phyloP scores from a whole-genome alignment of 116 monocot genomes.

The Trichopus zeylanicus region DNA sequence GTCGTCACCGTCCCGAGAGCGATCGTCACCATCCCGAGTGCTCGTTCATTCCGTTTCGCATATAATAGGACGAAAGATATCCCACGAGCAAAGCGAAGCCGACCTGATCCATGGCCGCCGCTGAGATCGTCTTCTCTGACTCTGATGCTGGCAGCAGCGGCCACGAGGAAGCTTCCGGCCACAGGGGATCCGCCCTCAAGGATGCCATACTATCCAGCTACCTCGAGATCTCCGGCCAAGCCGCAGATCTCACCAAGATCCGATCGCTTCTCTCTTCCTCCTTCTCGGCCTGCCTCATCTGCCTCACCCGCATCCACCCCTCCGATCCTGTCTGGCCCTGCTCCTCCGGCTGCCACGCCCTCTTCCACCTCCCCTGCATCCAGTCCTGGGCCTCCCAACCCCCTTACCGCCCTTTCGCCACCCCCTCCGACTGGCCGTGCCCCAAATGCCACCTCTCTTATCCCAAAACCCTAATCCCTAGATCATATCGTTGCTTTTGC shows the following conservation, averaged over 20 bases:
- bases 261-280: constrained; percentile 59
- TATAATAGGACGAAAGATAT: no score
- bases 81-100: no score
- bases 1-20: no score
- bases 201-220: constrained; percentile 47
- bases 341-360: constrained; percentile 58
- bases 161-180: constrained; percentile 18
- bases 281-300: constrained; percentile 72
- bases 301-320: constrained; percentile 77
- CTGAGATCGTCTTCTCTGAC: constrained; percentile 16
- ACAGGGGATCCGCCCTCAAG: constrained; percentile 22
- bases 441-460: constrained; percentile 75
- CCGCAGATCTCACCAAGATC: constrained; percentile 55
- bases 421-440: constrained; percentile 56
- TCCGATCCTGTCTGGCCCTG: constrained; percentile 85
- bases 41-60: no score
- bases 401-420: constrained; percentile 17
- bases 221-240: constrained; percentile 28
- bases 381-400: constrained; percentile 77
- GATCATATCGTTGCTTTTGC: constrained; percentile 70
- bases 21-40: no score
- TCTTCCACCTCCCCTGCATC: constrained; percentile 88
- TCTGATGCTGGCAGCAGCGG: constrained; percentile 32
- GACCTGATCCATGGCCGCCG: constrained; percentile 18
- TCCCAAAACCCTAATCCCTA: constrained; percentile 34